phyloP scores from a whole-genome alignment of 2,329 filamentous ascomycete genomes.

The Hortaea werneckii region DNA sequence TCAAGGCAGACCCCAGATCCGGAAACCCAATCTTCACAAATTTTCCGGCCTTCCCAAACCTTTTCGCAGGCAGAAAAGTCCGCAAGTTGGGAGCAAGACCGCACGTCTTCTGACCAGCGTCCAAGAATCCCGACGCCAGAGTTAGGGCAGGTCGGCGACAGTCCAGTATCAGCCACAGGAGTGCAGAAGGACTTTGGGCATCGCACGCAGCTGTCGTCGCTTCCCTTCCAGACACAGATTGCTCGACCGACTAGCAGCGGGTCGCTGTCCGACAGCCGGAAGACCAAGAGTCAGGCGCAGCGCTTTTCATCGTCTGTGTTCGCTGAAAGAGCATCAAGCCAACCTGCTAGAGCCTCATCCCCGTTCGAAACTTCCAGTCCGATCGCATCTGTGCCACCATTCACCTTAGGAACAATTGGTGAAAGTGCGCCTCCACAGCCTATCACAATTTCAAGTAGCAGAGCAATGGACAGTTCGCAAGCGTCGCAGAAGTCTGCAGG shows the following conservation, averaged over 20 bases:
- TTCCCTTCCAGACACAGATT: slow-evolving; percentile 1
- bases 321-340: slow-evolving; percentile 1
- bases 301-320: background rate
- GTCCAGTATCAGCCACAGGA: background rate
- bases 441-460: background rate
- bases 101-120: too few species aligned
- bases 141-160: background rate
- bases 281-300: background rate
- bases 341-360: slow-evolving; percentile 1
- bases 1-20: too few species aligned
- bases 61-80: too few species aligned
- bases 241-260: background rate
- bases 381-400: slow-evolving; percentile 14
- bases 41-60: too few species aligned
- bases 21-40: too few species aligned
- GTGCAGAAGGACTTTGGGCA: background rate
- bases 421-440: slow-evolving; percentile 15
- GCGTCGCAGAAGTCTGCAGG: slow-evolving; percentile 2
- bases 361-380: slow-evolving; percentile 9
- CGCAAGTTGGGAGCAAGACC: too few species aligned
- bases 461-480: slow-evolving; percentile 11
- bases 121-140: too few species aligned
- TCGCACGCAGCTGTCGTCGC: background rate
- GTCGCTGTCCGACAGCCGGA: background rate
- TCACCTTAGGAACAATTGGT: slow-evolving; percentile 13